Percentiles rank a stretch among this genome's conserved stretches.
phyloP scores from a whole-genome alignment of 495 filamentous ascomycete species.

The Tetracladium marchalianum region DNA sequence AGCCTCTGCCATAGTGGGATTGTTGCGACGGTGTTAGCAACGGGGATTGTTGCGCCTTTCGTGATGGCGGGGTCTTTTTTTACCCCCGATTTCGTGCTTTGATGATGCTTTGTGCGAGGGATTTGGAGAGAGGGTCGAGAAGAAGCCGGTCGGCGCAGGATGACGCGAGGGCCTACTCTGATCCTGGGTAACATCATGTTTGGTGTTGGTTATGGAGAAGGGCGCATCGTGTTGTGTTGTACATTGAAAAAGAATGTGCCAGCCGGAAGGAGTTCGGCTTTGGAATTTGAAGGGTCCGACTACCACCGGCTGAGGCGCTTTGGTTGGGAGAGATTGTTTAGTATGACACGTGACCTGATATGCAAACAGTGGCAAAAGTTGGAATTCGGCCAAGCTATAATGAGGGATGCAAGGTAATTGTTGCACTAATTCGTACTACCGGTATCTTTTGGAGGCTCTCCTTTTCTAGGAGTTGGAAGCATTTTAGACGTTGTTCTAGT shows the following conservation, averaged over 20 bases:
- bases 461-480: too few species aligned
- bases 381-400: too few species aligned
- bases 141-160: conserved; percentile 1
- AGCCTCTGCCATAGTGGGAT: conserved; percentile 41
- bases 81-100: conserved; percentile 4
- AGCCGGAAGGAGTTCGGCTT: too few species aligned
- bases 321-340: too few species aligned
- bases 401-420: too few species aligned
- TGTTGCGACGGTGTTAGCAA: conserved; percentile 33
- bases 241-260: background rate
- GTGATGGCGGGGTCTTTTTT: conserved; percentile 17
- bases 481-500: too few species aligned
- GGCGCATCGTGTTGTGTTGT: conserved; percentile 4
- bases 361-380: too few species aligned
- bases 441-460: too few species aligned
- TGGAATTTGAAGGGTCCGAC: too few species aligned
- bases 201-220: background rate
- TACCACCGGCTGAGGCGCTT: too few species aligned
- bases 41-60: conserved; percentile 27
- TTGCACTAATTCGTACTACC: too few species aligned
- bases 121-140: background rate
- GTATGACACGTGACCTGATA: too few species aligned
- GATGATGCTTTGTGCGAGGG: conserved; percentile 4
- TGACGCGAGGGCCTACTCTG: background rate
- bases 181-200: conserved; percentile 5